Base-by-base conservation (phyloP, 208 protist genomes). In the Spongospora subterranea region DNA sequence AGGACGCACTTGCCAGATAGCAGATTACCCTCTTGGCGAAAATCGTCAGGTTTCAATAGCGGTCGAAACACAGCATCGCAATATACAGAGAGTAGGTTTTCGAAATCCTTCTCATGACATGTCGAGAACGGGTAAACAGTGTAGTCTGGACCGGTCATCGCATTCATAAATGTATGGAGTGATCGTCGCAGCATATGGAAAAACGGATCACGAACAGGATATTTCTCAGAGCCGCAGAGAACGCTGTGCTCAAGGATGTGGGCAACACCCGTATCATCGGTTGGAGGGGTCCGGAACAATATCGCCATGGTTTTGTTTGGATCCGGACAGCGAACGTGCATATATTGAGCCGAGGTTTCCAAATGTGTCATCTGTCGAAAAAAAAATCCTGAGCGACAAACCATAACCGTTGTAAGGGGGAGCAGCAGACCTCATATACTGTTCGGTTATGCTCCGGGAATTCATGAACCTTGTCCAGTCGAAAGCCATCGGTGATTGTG, bases 201-300 rank as follows among this genome's bases (percentile, higher is more conserved):
- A 88, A 95, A 95, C 17, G 93, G 90, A 35, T 94, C 91, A 45
- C 91, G 88, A 0, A 88, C 39, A 39, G 93, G 93, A 88, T 91
- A 95, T 20, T 91, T 91, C 38, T 92, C 17, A 0, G 88, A 92
- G 0, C 94, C 92, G 91, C 89, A 90, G 24, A 94, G 66, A 0
- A 92, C 92, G 29, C 91, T 91, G 89, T 95, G 94, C 88, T 95
- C 93, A 1, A 93, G 66, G 45, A 95, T 94, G 66, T 95, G 94
- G 1, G 66, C 41, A 39, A 93, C 43, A 53, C 94, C 94, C 11
- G 77, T 93, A 53, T 89, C 60, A 89, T 94, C 90, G 45, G 0
- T 32, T 43, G 89, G 64, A 13, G 91, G 65, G 71, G 93, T 94
- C 54, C 90, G 65, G 54, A 94, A 92, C 13, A 77, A 60, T 45